Evolutionary conservation across 2,329 filamentous ascomycete species (phyloP).

Genomic region (Ophiostoma sp.): DNA sequence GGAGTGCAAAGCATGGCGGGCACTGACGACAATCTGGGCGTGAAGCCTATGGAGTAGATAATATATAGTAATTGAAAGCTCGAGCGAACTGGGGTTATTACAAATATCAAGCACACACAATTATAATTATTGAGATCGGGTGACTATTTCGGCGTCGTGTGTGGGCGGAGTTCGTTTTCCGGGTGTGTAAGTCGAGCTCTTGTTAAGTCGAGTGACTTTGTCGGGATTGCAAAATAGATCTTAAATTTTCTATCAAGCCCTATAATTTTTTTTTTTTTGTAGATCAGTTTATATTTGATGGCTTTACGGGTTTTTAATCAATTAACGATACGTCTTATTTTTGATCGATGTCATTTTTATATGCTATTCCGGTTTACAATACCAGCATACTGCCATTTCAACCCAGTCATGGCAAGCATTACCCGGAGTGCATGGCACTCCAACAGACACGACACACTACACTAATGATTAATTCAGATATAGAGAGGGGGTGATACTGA

Average conservation of each 20-base stretch:
- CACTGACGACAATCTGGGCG: conserved; percentile 37
- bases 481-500: neutral
- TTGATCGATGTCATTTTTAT: too few species aligned
- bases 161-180: neutral
- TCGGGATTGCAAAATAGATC: too few species aligned
- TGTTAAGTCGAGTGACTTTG: too few species aligned
- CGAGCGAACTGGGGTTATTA: neutral
- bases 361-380: too few species aligned
- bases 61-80: neutral
- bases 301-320: too few species aligned
- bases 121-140: too few species aligned
- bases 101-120: neutral
- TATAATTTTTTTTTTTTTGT: too few species aligned
- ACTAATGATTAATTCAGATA: neutral
- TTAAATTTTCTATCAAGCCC: too few species aligned
- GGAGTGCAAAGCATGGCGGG: conserved; percentile 43
- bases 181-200: neutral
- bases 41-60: neutral
- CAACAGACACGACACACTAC: neutral
- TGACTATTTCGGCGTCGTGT: too few species aligned
- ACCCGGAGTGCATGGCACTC: neutral
- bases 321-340: too few species aligned
- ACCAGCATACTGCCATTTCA: too few species aligned
- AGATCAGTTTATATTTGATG: too few species aligned
- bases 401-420: neutral